Base-by-base conservation (phyloP, 768 basidiomycete genomes). In the Albatrellus ellisii region DNA sequence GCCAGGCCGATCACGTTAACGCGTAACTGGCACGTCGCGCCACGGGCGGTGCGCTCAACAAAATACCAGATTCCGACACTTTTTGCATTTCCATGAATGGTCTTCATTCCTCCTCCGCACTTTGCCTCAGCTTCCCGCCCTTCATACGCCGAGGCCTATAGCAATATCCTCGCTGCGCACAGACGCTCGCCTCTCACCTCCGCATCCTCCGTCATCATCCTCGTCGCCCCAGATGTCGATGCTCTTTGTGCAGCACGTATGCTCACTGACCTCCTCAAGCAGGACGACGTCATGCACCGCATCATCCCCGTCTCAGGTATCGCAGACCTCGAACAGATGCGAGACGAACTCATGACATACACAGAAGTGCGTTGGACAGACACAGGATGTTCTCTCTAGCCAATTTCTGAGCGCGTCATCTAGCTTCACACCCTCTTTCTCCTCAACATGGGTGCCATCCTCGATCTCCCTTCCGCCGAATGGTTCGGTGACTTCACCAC, bases 271-370 rank as follows among this genome's bases (percentile, higher is more conserved):
- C 66, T 99, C 14, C 78, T 99, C 62, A 83, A 77, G 52, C 87
- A 92, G 52, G 95, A 99, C 67, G 90, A 94, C 52, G 76, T 98
- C 31, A 80, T 83, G 58, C 84, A 97, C 61, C 73, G 87, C 36
- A 75, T 89, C 40, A 79, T 89, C 27, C 95, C 95, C 25, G 79
- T 97, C 1, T 79, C 87, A 11, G 89, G 90, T 1, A 79, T 85
- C 45, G 69, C 74, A 9, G 86, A 90, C 48, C 62, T 97, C 8
- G 75, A 82, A 49, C 58, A 59, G 3, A 66, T 79, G 51, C 70
- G 71, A 44, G 70, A 78, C 26, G 79, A 86, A 46, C 70, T 91
- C 26, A 59, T 70, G 6, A 64, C 69, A 1, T 75, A 79, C 49
- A 60, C 68, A 32, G 85, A 90, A 64, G 87, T 88, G 51, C 45